Evolutionary conservation across 495 filamentous ascomycete genomes (phyloP).

Genomic region (Aspergillus hancockii): DNA sequence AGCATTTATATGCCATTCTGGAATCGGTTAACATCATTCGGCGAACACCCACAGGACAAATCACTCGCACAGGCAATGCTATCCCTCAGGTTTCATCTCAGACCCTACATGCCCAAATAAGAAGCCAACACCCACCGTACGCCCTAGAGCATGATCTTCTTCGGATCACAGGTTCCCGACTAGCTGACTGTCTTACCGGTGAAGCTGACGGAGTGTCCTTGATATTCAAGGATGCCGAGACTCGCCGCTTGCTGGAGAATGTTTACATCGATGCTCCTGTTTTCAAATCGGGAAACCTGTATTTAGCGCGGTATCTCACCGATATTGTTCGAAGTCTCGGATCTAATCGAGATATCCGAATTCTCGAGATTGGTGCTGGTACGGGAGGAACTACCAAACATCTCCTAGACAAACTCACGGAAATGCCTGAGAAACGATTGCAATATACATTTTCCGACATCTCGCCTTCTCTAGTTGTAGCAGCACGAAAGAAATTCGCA

Average conservation of each 20-base stretch:
- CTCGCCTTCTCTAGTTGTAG: slow-evolving; percentile 37
- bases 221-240: neutral
- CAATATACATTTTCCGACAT: slow-evolving; percentile 48
- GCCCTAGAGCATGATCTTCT: neutral
- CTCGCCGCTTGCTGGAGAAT: slow-evolving; percentile 18
- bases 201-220: neutral
- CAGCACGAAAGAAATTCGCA: slow-evolving; percentile 31
- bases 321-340: neutral
- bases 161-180: neutral
- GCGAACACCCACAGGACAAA: too few species aligned
- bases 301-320: neutral
- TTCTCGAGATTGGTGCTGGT: neutral
- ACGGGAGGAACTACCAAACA: too few species aligned
- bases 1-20: too few species aligned
- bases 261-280: slow-evolving; percentile 31
- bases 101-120: too few species aligned
- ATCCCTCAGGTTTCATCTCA: too few species aligned
- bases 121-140: neutral
- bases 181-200: neutral
- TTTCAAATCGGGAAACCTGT: slow-evolving; percentile 1
- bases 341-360: neutral
- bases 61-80: too few species aligned
- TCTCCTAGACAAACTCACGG: neutral
- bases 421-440: slow-evolving; percentile 11
- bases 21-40: too few species aligned